These are phyloP conservation scores for Phylloboletellus chloephorus DNA, from an alignment of 1,284 basidiomycete genomes.

Conservation along the genomic window DNA sequence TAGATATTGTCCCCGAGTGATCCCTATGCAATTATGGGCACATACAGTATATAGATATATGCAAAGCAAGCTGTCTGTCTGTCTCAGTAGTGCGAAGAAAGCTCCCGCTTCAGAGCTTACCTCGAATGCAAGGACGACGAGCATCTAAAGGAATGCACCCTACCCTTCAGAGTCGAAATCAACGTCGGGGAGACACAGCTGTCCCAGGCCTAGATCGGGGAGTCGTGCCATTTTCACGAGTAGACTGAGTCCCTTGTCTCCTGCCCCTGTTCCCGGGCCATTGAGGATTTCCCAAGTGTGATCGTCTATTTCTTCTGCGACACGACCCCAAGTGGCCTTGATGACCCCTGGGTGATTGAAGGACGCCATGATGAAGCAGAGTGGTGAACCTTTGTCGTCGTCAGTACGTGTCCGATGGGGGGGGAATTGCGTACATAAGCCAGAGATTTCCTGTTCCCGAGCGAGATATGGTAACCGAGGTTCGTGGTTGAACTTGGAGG, in stretches of 20 bases:
- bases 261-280: slow-evolving; percentile 33
- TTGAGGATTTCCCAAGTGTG: slow-evolving; percentile 59
- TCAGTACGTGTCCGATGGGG: slow-evolving; percentile 5
- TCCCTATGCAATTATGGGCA: slow-evolving; percentile 16
- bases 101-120: slow-evolving; percentile 9
- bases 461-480: slow-evolving; percentile 40
- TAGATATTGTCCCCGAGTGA: slow-evolving; percentile 14
- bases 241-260: slow-evolving; percentile 54
- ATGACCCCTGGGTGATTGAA: slow-evolving; percentile 61
- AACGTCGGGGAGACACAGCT: slow-evolving; percentile 51
- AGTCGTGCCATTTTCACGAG: slow-evolving; percentile 71
- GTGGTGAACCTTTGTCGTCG: slow-evolving; percentile 52
- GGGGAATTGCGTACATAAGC: slow-evolving; percentile 51
- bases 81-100: slow-evolving; percentile 2
- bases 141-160: background rate
- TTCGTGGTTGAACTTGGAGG: slow-evolving; percentile 22
- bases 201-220: slow-evolving; percentile 67
- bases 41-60: slow-evolving; percentile 19
- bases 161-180: slow-evolving; percentile 24
- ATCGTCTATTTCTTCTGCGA: slow-evolving; percentile 63
- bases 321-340: slow-evolving; percentile 62
- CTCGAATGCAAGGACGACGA: slow-evolving; percentile 6
- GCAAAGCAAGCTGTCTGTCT: slow-evolving; percentile 9
- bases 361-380: slow-evolving; percentile 69
- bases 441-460: slow-evolving; percentile 66